These are phyloP conservation scores for Coemansia sp. DNA, from an alignment of 192 early-diverging fungal species.

Conservation along the genomic window DNA sequence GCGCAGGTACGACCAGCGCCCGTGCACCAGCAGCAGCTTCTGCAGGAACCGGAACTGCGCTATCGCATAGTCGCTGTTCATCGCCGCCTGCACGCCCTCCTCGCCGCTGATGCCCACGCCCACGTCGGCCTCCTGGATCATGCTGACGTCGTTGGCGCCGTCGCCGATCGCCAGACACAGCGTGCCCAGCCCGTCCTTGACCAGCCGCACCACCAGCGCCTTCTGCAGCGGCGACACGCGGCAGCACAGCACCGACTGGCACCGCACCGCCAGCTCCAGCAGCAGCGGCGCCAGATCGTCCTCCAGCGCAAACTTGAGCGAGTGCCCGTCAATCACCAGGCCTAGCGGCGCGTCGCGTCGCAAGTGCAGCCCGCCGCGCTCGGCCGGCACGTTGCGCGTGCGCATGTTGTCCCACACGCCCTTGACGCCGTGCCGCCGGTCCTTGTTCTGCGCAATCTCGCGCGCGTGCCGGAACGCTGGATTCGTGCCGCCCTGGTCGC, in stretches of 20 bases:
- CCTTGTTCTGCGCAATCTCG: slow-evolving; percentile 20
- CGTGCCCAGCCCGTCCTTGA: slow-evolving; percentile 75
- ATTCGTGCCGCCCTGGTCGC: slow-evolving; percentile 3
- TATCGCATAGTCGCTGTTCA: slow-evolving; percentile 91
- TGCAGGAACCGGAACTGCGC: slow-evolving; percentile 83
- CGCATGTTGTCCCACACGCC: slow-evolving; percentile 51
- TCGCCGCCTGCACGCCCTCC: slow-evolving; percentile 90
- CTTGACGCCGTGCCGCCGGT: slow-evolving; percentile 35
- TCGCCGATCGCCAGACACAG: slow-evolving; percentile 94
- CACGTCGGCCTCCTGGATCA: slow-evolving; percentile 97
- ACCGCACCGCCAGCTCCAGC: slow-evolving; percentile 70
- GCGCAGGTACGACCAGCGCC: slow-evolving; percentile 86
- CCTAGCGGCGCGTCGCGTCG: slow-evolving; percentile 51
- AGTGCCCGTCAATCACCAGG: slow-evolving; percentile 90
- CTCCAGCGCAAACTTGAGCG: slow-evolving; percentile 74
- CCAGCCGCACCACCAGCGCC: slow-evolving; percentile 87
- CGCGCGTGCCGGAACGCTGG: slow-evolving; percentile 36
- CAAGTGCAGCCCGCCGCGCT: slow-evolving; percentile 15
- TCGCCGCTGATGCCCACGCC: slow-evolving; percentile 92
- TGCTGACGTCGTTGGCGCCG: slow-evolving; percentile 94
- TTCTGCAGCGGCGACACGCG: slow-evolving; percentile 96
- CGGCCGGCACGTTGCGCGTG: slow-evolving; percentile 37
- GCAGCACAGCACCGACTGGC: slow-evolving; percentile 88
- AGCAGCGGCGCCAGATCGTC: slow-evolving; percentile 55
- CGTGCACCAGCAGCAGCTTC: slow-evolving; percentile 85